These are phyloP conservation scores for Allium sativum DNA, from an alignment of 106 monocot species.

Conservation along the genomic window DNA sequence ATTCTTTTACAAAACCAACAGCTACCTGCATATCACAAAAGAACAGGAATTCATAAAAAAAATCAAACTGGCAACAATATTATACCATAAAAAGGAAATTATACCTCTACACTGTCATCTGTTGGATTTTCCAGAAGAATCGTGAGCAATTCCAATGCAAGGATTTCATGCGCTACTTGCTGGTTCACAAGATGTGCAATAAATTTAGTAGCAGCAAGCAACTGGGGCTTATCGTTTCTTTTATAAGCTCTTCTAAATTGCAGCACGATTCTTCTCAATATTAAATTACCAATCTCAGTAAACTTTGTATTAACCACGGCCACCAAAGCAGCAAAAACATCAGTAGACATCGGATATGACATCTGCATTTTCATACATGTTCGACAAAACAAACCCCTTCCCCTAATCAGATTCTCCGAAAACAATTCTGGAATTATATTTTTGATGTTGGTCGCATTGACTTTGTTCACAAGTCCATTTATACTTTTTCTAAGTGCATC, in stretches of 20 bases:
- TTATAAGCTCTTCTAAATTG: conserved; percentile 84
- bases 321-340: conserved; percentile 83
- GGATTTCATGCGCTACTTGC: conserved; percentile 82
- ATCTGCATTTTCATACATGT: conserved; percentile 95
- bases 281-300: conserved; percentile 67
- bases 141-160: conserved; percentile 82
- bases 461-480: conserved; percentile 89
- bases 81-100: not conserved
- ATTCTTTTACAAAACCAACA: conserved; percentile 92
- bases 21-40: conserved; percentile 46
- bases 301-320: conserved; percentile 96
- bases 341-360: conserved; percentile 83
- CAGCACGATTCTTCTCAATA: conserved; percentile 64
- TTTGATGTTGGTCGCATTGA: conserved; percentile 90
- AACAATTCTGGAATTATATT: conserved; percentile 92
- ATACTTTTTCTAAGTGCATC: conserved; percentile 86
- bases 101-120: conserved; percentile 93
- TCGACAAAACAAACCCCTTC: conserved; percentile 77
- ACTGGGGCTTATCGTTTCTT: conserved; percentile 92
- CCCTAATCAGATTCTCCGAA: conserved; percentile 78
- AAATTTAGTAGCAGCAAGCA: conserved; percentile 89
- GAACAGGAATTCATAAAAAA: not conserved
- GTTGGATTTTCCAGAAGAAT: conserved; percentile 79
- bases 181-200: conserved; percentile 95
- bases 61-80: too few relatives aligned